Evolutionary conservation across 805 yeast genomes (phyloP), one percentile per base, ranked within the genome.

Genomic region (Brettanomyces bruxellensis): DNA sequence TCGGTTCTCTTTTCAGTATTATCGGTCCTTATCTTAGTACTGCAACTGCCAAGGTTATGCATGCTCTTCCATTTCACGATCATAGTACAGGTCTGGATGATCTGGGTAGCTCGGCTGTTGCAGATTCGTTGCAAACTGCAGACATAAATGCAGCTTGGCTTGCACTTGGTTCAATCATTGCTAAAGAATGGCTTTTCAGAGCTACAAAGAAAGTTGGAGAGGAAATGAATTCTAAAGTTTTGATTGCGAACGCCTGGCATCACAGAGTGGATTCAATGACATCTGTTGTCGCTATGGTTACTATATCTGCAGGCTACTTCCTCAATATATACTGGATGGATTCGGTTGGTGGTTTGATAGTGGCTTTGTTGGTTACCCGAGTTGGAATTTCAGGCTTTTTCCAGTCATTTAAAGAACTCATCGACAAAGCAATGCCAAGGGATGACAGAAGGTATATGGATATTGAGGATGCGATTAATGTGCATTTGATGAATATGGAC

Each of bases 171-270:
- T 87, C 96, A 1, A 87, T 93, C 49, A 77, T 73, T 3, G 76
- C 89, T 38, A 93, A 93, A 60, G 99, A 93, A 64, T 78, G 95
- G 76, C 78, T 93, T 38, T 93, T 79, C 66, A 79, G 79, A 48
- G 85, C 87, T 11, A 93, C 99, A 0, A 75, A 82, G 65, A 78
- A 79, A 50, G 79, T 93, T 23, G 99, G 97, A 1, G 70, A 72
- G 43, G 70, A 75, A 50, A 76, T 87, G 28, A 85, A 86, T 59
- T 88, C 96, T 0, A 87, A 88, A 51, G 98, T 93, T 3, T 72
- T 93, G 42, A 80, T 87, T 43, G 99, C 99, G 4, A 93, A 93
- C 60, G 99, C 99, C 3, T 93, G 99, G 98, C 99, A 93, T 63
- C 99, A 93, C 61, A 75, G 99, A 51, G 93, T 91, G 9, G 99